Evolutionary conservation across 2,329 filamentous ascomycete species (phyloP).

Genomic region (Cercospora sesami): DNA sequence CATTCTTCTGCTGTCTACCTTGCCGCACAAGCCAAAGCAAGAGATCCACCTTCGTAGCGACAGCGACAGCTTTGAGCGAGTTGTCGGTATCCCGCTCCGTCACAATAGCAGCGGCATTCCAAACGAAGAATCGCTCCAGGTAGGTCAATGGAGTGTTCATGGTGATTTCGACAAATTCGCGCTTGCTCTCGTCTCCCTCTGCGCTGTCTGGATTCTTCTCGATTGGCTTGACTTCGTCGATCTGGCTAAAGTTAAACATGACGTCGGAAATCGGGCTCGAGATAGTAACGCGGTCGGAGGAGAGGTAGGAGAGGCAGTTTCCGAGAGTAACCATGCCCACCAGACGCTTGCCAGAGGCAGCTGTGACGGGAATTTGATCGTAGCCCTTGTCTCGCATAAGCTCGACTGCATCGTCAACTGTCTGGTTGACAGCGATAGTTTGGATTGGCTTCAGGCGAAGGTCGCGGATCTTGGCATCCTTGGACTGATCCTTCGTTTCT

Average conservation of each 20-base stretch:
- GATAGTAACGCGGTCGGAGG: constrained; percentile 73
- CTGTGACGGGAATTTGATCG: constrained; percentile 91
- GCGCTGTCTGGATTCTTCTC: constrained; percentile 61
- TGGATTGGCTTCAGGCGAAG: constrained; percentile 92
- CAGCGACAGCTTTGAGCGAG: constrained; percentile 71
- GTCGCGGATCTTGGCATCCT: constrained; percentile 73
- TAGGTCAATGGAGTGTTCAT: constrained; percentile 79
- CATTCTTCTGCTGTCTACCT: constrained; percentile 31
- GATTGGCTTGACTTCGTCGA: constrained; percentile 90
- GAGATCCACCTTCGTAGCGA: constrained; percentile 96
- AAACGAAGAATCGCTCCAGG: constrained; percentile 92
- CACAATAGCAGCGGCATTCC: constrained; percentile 94
- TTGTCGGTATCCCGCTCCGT: constrained; percentile 68
- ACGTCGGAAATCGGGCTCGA: constrained; percentile 76
- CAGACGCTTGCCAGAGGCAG: constrained; percentile 65
- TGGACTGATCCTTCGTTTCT: constrained; percentile 64
- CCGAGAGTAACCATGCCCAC: constrained; percentile 93
- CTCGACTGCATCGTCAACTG: constrained; percentile 87
- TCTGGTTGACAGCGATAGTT: constrained; percentile 69
- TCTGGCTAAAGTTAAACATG: constrained; percentile 93
- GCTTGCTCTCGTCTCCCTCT: constrained; percentile 45
- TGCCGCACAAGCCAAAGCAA: constrained; percentile 85
- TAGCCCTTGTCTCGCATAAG: constrained; percentile 98
- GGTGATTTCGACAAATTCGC: constrained; percentile 91
- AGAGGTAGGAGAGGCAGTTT: constrained; percentile 89